These are phyloP conservation scores for Gypsophila paniculata DNA, from an alignment of 179 eudicot species.

Conservation along the genomic window DNA sequence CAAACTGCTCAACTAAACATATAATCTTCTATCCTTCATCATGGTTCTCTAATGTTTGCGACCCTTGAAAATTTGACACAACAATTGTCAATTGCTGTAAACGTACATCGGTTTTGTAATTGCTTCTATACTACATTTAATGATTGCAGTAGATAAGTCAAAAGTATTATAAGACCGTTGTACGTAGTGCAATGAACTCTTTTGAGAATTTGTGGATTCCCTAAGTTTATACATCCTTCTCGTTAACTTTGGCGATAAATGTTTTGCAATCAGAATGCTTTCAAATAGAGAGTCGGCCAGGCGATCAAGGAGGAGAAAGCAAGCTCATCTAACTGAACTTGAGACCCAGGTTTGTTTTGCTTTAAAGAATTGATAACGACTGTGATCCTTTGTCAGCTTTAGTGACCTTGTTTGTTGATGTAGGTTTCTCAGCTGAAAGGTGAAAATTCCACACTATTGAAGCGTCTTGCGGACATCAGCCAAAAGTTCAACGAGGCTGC, in stretches of 20 bases:
- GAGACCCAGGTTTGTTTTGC: constrained; percentile 66
- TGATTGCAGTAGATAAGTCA: no score
- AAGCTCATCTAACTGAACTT: constrained; percentile 85
- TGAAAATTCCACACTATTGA: constrained; percentile 79
- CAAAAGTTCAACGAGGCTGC: constrained; percentile 89
- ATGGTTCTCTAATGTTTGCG: no score
- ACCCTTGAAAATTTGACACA: no score
- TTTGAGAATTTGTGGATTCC: no score
- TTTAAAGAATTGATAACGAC: not conserved
- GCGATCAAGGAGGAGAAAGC: constrained; percentile 94
- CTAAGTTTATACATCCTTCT: no score
- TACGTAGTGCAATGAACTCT: no score
- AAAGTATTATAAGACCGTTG: no score
- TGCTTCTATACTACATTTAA: no score
- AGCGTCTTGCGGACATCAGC: constrained; percentile 72
- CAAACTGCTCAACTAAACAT: not conserved
- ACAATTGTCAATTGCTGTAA: no score
- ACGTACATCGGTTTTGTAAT: no score
- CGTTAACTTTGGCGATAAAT: constrained; percentile 8
- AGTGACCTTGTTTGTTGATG: not conserved
- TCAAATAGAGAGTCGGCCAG: constrained; percentile 94
- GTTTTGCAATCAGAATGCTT: constrained; percentile 59
- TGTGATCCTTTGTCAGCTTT: constrained; percentile 2
- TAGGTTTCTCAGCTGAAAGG: constrained; percentile 84
- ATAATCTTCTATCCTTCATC: no score